Evolutionary conservation across 805 yeast genomes (phyloP), one percentile per base, ranked within the genome.

Genomic region (Pichia scutulata): DNA sequence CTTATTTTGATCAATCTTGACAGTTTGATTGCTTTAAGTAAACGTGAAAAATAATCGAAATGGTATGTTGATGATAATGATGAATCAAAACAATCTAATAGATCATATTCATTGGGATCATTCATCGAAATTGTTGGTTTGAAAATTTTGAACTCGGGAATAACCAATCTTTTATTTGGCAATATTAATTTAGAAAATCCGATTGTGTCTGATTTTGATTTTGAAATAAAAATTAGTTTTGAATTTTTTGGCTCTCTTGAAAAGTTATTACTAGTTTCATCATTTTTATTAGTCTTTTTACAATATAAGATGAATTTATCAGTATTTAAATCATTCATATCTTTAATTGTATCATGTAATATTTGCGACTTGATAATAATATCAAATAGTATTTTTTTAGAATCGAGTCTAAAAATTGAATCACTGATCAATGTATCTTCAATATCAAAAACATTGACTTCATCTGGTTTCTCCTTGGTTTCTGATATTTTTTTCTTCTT

Each of bases 161-260:
- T 63, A 13, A 81, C 77, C 2, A 80, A 70, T 56, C 75, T 73
- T 44, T 78, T 85, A 52, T 74, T 76, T 0, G 95, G 95, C 44
- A 83, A 73, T 10, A 76, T 72, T 21, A 87, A 69, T 59, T 84
- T 82, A 39, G 87, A 81, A 47, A 74, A 71, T 0, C 95, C 96
- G 43, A 86, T 73, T n/a, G 67, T 52, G 24, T 82, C 85, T 12
- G 92, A 86, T 39, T 73, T 60, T 3, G 70, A 65, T 48, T 56
- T 75, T 0, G 93, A 83, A 6, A 85, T 76, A 48, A 89, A 74
- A 24, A 75, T 70, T 43, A 83, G 64, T 54, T 70, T 73, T 36
- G 50, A 43, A 1, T 74, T 70, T 6, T 64, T 55, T 7, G 37
- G n/a, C n/a, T 33, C 37, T 33, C 19, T 33, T 7, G 37, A n/a